Evolutionary conservation across 2,329 filamentous ascomycete species (phyloP).

Genomic region (Pseudogymnoascus sp.): DNA sequence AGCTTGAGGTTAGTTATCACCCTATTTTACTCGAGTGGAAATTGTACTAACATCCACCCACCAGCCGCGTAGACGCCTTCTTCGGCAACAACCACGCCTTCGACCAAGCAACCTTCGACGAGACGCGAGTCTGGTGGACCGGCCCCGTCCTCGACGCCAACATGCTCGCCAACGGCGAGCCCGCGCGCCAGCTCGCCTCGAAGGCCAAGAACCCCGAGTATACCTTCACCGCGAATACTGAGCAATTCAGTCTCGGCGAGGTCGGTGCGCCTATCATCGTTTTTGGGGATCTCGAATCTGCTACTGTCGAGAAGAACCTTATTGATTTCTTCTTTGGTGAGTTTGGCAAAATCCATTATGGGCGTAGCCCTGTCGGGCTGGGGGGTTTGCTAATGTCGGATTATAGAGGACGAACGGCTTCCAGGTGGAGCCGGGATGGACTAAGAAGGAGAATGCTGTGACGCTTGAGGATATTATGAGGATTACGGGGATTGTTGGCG

Average conservation of each 20-base stretch:
- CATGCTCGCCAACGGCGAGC: slow-evolving; percentile 40
- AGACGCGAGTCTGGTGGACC: slow-evolving; percentile 41
- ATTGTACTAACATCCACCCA: not conserved
- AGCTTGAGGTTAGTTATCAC: slow-evolving; percentile 34
- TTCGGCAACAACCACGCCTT: slow-evolving; percentile 47
- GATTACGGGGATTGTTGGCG: slow-evolving; percentile 11
- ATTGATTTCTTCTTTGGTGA: slow-evolving; percentile 43
- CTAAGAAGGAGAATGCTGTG: slow-evolving; percentile 15
- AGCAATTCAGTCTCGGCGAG: slow-evolving; percentile 45
- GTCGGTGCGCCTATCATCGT: slow-evolving; percentile 43
- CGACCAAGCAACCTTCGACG: slow-evolving; percentile 45
- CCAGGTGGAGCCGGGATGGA: slow-evolving; percentile 38
- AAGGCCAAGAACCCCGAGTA: slow-evolving; percentile 43
- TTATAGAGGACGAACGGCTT: slow-evolving; percentile 37
- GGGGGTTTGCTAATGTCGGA: slow-evolving; percentile 4
- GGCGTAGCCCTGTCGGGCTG: not conserved
- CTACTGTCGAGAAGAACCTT: slow-evolving; percentile 34
- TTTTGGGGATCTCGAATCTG: slow-evolving; percentile 38
- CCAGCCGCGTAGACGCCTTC: slow-evolving; percentile 42
- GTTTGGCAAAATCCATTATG: slow-evolving; percentile 13
- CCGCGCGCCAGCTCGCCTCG: slow-evolving; percentile 39
- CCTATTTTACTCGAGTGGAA: not conserved
- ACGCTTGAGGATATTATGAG: slow-evolving; percentile 11
- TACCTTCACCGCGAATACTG: slow-evolving; percentile 36
- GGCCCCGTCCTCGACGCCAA: slow-evolving; percentile 33